Evolutionary conservation across 2,329 filamentous ascomycete genomes (phyloP), one percentile per base, ranked within the genome.

Genomic region (Rutstroemia sp.): DNA sequence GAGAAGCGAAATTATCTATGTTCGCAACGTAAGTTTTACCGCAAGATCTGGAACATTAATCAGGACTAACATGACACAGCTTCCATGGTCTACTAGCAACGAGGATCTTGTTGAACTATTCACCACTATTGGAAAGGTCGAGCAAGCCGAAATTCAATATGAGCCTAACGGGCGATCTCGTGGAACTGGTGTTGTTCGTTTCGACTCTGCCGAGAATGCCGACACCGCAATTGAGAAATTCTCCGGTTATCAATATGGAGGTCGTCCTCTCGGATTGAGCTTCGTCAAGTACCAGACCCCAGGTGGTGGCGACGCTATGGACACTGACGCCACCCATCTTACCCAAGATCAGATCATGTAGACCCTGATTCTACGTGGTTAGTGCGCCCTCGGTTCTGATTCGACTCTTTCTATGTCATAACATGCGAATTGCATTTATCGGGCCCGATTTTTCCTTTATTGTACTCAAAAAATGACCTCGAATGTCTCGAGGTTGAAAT

Each of bases 341-440:
- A 95, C 91, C n/a, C 94, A 97, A 74, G 92, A 97, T 70, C 92
- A 97, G 77, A 96, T 97, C 74, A 96, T 97, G 92, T 97, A 75
- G 60, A 60, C 46, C 39, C n/a, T 41, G 12, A 16, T n/a, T 57
- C 34, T 52, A 23, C 38, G 17, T 49, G n/a, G 8, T n/a, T 49
- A 21, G 5, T 21, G 4, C 17, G 12, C 27, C 9, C n/a, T 38
- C 16, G 47, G n/a, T 34, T 49, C 41, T 49, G 19, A 27, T 9
- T 34, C 34, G 27, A 17, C 44, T 45, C 38, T 41, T 9, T 23
- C 19, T n/a, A 21, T 56, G 48, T 56, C 47, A 52, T 42, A 52
- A 56, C 54, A 56, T 42, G 27, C 42, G 21, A 5, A 34, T 45
- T 53, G 39, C 42, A 47, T 53, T 47, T 37, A 19, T 27, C 25